Conservation (phyloP, 371 early-diverging fungal genomes). For the Mortierella polycephala region DNA sequence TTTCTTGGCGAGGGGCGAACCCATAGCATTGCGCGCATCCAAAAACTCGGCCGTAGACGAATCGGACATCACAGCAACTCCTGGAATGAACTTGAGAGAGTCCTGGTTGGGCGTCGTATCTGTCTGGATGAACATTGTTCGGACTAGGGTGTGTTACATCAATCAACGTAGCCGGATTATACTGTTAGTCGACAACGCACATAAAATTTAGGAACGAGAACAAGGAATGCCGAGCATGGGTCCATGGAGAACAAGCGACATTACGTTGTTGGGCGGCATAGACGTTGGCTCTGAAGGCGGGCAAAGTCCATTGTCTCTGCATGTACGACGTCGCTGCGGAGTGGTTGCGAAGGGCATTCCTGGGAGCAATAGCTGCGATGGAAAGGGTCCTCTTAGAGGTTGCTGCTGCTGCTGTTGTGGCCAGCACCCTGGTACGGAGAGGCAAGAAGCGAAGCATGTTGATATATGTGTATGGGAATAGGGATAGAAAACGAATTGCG, state of each 20-base stretch:
- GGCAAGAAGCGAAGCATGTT: constrained; percentile 38
- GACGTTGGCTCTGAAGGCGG: constrained; percentile 27
- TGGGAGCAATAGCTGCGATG: constrained; percentile 15
- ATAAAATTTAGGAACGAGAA: no score
- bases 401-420: constrained; percentile 10
- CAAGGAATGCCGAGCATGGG: neutral
- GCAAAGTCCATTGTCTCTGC: constrained; percentile 10
- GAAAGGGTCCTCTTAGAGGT: constrained; percentile 31
- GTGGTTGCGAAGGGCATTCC: constrained; percentile 21
- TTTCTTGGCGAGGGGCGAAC: constrained; percentile 89
- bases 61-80: constrained; percentile 75
- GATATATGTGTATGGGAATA: neutral
- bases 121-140: constrained; percentile 96
- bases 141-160: constrained; percentile 52
- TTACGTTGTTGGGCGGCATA: constrained; percentile 45
- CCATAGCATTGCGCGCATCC: constrained; percentile 77
- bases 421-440: constrained; percentile 13
- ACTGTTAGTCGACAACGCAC: neutral
- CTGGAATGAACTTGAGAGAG: constrained; percentile 94
- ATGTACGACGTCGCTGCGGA: constrained; percentile 34
- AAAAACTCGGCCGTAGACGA: constrained; percentile 81
- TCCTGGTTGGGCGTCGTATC: constrained; percentile 94
- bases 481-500: neutral
- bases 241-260: neutral
- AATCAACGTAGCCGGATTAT: neutral